Base-by-base conservation (phyloP, 139 green algal genomes). In the Closterium sp. region DNA sequence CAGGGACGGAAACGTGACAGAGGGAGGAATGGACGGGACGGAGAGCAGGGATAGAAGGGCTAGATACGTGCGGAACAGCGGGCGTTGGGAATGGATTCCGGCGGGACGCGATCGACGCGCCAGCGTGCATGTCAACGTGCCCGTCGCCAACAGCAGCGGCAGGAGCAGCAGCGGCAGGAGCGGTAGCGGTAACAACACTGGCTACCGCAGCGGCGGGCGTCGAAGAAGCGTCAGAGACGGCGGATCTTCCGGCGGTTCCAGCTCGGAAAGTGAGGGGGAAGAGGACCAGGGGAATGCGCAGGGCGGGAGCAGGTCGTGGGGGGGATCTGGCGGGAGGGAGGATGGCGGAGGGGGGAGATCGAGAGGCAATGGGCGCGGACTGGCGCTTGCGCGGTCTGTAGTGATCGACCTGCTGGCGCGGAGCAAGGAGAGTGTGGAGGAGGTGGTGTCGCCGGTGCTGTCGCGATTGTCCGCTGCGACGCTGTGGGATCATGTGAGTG, bases 401-500 rank as follows among this genome's bases (percentile, higher is more conserved):
- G 85, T 87, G 85, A 87, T 87, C 28, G 85, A 87, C n/a, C 85
- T 87, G 27, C 22, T 87, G 28, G 85, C 85, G n/a, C 85, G 85
- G 85, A 31, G 85, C 28, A 87, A 87, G 28, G 85, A 87, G 85
- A 87, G 85, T 6, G 85, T 87, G 28, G 85, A 87, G 85, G 28
- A 87, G n/a, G 28, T 87, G 28, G 22, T 87, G 21, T 17, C n/a
- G 13, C 85, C 85, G 85, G 85, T 31, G n/a, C 28, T 87, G 85
- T 30, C 85, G 28, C 28, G 28, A 87, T 31, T 87, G 85, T 22
- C 85, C 28, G 28, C 13, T 7, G 28, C 85, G 13, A 32, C 85
- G 28, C 28, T 87, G 28, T 87, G 85, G 85, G 85, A 87, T 31
- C 28, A 87, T 87, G 85, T 87, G 85, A 87, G 85, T 87, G 85